phyloP scores from a whole-genome alignment of 352 stramenopile species.

The Globisporangium parvum region DNA sequence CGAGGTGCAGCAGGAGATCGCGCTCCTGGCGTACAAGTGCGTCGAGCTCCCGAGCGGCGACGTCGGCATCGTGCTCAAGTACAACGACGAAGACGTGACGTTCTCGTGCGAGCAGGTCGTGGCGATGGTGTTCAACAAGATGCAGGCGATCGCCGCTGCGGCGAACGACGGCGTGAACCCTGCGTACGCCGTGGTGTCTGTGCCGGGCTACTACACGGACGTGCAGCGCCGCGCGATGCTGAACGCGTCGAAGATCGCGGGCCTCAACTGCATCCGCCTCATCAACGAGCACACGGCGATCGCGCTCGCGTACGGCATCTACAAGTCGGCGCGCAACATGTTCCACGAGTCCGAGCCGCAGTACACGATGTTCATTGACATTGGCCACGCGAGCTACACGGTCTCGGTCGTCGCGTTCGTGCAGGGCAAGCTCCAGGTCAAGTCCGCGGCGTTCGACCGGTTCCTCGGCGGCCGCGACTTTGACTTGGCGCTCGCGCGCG shows the following conservation, averaged over 20 bases:
- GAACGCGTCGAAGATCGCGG: slow-evolving; percentile 90
- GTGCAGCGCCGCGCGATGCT: slow-evolving; percentile 94
- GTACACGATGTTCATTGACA: slow-evolving; percentile 99
- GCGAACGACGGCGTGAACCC: slow-evolving; percentile 88
- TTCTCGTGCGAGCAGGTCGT: slow-evolving; percentile 95
- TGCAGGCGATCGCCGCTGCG: slow-evolving; percentile 91
- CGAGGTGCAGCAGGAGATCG: slow-evolving; percentile 94
- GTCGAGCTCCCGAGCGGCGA: slow-evolving; percentile 84
- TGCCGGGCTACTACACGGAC: slow-evolving; percentile 98
- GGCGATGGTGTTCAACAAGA: slow-evolving; percentile 97
- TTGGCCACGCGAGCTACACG: slow-evolving; percentile 93
- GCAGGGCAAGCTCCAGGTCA: slow-evolving; percentile 95
- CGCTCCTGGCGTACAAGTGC: slow-evolving; percentile 88
- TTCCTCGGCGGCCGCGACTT: slow-evolving; percentile 97
- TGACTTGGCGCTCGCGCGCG: slow-evolving; percentile 92
- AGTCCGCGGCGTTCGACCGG: slow-evolving; percentile 90
- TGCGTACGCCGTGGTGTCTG: slow-evolving; percentile 92
- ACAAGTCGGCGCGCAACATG: slow-evolving; percentile 93
- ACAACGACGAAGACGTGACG: slow-evolving; percentile 88
- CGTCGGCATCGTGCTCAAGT: slow-evolving; percentile 89
- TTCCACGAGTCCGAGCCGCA: slow-evolving; percentile 92
- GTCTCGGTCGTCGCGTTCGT: slow-evolving; percentile 91
- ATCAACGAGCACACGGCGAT: slow-evolving; percentile 98
- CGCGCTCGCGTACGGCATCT: slow-evolving; percentile 94
- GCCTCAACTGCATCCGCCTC: slow-evolving; percentile 94